phyloP scores from a whole-genome alignment of 1,284 basidiomycete species.

The Cryptococcus sp. region DNA sequence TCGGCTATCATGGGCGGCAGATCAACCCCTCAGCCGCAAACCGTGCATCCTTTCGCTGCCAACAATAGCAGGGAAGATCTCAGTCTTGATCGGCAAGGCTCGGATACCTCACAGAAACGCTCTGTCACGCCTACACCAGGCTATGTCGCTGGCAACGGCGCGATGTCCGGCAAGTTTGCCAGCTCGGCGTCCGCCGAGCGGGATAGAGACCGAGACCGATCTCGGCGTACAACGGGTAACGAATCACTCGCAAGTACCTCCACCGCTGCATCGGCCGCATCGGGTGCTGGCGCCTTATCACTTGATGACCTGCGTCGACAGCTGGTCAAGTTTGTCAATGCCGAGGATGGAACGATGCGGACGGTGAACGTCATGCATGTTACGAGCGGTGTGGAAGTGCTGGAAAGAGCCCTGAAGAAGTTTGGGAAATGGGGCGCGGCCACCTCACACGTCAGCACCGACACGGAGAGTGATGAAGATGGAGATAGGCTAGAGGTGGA shows the following conservation, averaged over 20 bases:
- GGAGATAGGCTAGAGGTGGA: slow-evolving; percentile 69
- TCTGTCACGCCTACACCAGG: slow-evolving; percentile 12
- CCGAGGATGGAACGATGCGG: slow-evolving; percentile 70
- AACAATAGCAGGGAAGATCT: slow-evolving; percentile 13
- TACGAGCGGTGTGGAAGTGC: slow-evolving; percentile 74
- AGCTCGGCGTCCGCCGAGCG: slow-evolving; percentile 6
- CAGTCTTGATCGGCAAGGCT: slow-evolving; percentile 5
- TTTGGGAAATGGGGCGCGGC: slow-evolving; percentile 68
- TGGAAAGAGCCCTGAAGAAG: slow-evolving; percentile 83
- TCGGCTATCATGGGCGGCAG: slow-evolving; percentile 18
- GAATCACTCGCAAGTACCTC: slow-evolving; percentile 9
- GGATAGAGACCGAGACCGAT: no score
- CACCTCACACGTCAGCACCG: slow-evolving; percentile 30
- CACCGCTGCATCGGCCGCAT: slow-evolving; percentile 4
- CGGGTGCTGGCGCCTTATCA: slow-evolving; percentile 54
- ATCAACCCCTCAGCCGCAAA: slow-evolving; percentile 7
- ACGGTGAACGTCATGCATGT: slow-evolving; percentile 79
- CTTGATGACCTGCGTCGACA: slow-evolving; percentile 76
- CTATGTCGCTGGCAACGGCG: neutral
- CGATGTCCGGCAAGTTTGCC: neutral
- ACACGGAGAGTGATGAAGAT: slow-evolving; percentile 55
- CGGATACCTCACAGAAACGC: slow-evolving; percentile 4
- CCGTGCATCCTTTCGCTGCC: slow-evolving; percentile 43
- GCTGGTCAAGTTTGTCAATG: slow-evolving; percentile 80
- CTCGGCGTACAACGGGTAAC: slow-evolving; percentile 9